These are phyloP conservation scores for Penicillium crystallinum DNA, from an alignment of 495 filamentous ascomycete genomes.

Conservation along the genomic window DNA sequence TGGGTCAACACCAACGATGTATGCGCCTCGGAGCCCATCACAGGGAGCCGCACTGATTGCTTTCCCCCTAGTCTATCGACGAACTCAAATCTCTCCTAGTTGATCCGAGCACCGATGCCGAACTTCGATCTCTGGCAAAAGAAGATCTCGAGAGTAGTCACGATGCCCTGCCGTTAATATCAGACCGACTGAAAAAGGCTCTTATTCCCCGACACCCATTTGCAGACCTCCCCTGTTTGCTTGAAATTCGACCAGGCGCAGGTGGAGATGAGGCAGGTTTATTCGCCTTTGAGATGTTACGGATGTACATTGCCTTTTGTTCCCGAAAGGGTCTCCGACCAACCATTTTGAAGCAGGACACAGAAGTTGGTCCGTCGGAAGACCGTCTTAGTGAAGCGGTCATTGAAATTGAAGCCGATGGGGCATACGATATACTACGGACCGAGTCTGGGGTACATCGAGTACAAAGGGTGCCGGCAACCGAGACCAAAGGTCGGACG, in stretches of 20 bases:
- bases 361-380: conserved; percentile 51
- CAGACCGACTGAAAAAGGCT: conserved; percentile 60
- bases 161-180: conserved; percentile 52
- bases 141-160: conserved; percentile 70
- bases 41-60: background rate
- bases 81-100: conserved; percentile 55
- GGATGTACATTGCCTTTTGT: conserved; percentile 86
- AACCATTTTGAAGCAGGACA: conserved; percentile 52
- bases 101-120: conserved; percentile 56
- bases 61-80: conserved; percentile 41
- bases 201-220: conserved; percentile 90
- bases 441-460: conserved; percentile 91
- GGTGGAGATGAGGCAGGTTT: conserved; percentile 86
- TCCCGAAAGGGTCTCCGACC: conserved; percentile 54
- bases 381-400: conserved; percentile 74
- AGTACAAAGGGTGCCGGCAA: conserved; percentile 87
- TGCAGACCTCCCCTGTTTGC: conserved; percentile 80
- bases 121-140: conserved; percentile 62
- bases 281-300: conserved; percentile 79
- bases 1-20: conserved; percentile 50
- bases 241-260: conserved; percentile 91
- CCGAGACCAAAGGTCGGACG: conserved; percentile 81
- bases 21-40: background rate
- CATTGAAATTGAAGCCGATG: conserved; percentile 71
- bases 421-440: conserved; percentile 73